Evolutionary conservation across 2,329 filamentous ascomycete genomes (phyloP).

Genomic region (Pseudovirgaria hyperparasitica): DNA sequence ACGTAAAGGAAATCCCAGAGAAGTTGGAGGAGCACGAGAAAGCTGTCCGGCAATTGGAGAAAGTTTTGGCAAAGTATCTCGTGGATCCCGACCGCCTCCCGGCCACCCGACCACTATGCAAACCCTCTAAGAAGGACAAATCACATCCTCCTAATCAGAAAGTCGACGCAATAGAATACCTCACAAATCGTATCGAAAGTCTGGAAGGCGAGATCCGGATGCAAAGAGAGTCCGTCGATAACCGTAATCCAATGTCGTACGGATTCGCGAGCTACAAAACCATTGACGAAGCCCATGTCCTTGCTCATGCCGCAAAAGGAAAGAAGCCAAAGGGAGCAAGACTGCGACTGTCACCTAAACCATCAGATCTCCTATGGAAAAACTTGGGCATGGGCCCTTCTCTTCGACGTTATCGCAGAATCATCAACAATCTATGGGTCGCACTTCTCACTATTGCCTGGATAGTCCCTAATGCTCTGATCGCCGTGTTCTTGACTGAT

Average conservation of each 20-base stretch:
- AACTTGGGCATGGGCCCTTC: slow-evolving; percentile 66
- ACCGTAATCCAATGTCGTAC: slow-evolving; percentile 76
- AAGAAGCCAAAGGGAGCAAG: slow-evolving; percentile 71
- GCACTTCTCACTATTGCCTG: slow-evolving; percentile 67
- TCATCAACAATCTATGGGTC: slow-evolving; percentile 79
- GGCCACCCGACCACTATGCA: slow-evolving; percentile 61
- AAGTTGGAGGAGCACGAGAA: slow-evolving; percentile 75
- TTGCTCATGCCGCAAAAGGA: slow-evolving; percentile 68
- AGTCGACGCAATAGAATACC: slow-evolving; percentile 87
- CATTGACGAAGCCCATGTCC: slow-evolving; percentile 76
- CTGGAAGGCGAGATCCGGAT: slow-evolving; percentile 78
- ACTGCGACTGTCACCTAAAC: slow-evolving; percentile 67
- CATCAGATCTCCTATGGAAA: slow-evolving; percentile 91
- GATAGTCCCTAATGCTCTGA: slow-evolving; percentile 86
- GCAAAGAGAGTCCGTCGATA: slow-evolving; percentile 70
- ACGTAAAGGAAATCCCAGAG: slow-evolving; percentile 78
- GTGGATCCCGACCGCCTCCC: slow-evolving; percentile 77
- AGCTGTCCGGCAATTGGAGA: slow-evolving; percentile 70
- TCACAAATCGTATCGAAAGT: slow-evolving; percentile 70
- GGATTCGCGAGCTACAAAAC: slow-evolving; percentile 90
- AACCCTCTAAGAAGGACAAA: slow-evolving; percentile 67
- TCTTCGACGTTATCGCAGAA: slow-evolving; percentile 56
- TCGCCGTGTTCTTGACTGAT: slow-evolving; percentile 86
- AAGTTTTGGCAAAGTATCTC: slow-evolving; percentile 75
- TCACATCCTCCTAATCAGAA: slow-evolving; percentile 57